Base-by-base conservation (phyloP, 202 grass and related monocot genomes). In the Alloteropsis angusta region DNA sequence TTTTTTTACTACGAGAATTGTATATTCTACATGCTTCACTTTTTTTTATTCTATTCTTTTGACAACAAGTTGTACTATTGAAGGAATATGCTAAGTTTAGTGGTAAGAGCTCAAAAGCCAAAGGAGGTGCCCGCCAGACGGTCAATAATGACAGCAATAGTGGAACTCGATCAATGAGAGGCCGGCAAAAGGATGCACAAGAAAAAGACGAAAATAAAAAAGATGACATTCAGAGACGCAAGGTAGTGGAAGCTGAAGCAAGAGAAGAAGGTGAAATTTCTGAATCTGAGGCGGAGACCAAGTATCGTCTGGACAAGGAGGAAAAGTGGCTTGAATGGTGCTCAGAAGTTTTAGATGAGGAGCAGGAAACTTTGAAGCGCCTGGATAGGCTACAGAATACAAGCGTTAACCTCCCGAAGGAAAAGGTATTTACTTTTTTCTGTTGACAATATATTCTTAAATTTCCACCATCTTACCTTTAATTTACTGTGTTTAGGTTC, bases 261-360 rank as follows among this genome's bases (percentile, higher is more conserved):
- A 99, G 91, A 82, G 96, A 99, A 85, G 96, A 99, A 87, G 96
- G 96, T 80, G 96, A 99, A 88, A 99, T 99, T 85, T 99, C 96
- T 55, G 96, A 99, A 74, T 92, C 90, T 39, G 96, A 99, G 78
- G 92, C 87, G 6, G 89, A 95, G 66, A 86, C 73, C 44, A 94
- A 82, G 74, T 91, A 93, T 77, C 89, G 88, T 67, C 76, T 90
- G 39, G 82, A 95, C 64, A 99, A 99, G 79, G 96, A 99, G 76
- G 96, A 95, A 65, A 99, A 99, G 82, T 99, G 96, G 96, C 82
- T 88, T 82, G 96, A 95, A 89, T 99, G 96, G 96, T 99, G 96
- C 85, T 81, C 89, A 75, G 96, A 93, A 82, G 96, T 95, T 60
- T 93, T 99, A 84, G 87, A 84, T 57, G 96, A 93, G 1, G 92